phyloP scores from a whole-genome alignment of 2,329 filamentous ascomycete genomes.

The Lomentospora prolificans region DNA sequence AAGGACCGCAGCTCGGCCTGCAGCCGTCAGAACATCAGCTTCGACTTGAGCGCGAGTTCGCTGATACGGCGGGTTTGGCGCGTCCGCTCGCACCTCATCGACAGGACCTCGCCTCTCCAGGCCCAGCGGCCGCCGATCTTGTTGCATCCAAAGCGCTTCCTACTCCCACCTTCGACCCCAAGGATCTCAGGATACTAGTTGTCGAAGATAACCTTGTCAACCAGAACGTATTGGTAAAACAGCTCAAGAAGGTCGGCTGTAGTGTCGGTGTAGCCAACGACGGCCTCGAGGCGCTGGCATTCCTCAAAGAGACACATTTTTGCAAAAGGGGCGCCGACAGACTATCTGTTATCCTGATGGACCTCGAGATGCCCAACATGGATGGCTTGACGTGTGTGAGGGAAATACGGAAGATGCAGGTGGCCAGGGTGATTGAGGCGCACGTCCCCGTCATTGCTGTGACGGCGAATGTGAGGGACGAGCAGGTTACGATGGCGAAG shows the following conservation, averaged over 20 bases:
- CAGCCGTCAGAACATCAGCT: constrained; percentile 3
- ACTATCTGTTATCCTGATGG: constrained; percentile 65
- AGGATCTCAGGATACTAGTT: constrained; percentile 46
- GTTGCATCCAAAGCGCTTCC: constrained; percentile 10
- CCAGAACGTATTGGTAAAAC: constrained; percentile 52
- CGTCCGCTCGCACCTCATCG: neutral
- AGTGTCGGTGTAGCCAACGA: constrained; percentile 55
- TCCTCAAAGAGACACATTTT: constrained; percentile 43
- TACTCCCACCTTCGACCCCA: constrained; percentile 13
- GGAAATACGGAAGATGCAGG: constrained; percentile 59
- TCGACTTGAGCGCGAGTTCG: neutral
- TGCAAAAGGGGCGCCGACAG: constrained; percentile 36
- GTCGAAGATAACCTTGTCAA: constrained; percentile 62
- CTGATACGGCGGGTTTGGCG: neutral
- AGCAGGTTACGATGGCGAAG: constrained; percentile 52
- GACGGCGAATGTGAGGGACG: constrained; percentile 66
- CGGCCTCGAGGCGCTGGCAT: constrained; percentile 51
- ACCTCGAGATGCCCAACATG: constrained; percentile 78
- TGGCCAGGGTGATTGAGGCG: constrained; percentile 46
- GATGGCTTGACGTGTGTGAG: constrained; percentile 66
- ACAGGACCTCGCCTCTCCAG: neutral
- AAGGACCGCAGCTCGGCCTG: neutral
- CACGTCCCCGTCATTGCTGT: constrained; percentile 69
- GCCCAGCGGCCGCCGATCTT: neutral
- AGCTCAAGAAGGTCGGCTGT: constrained; percentile 51